These are phyloP conservation scores for Chrysanthemum lavandulifolium DNA, from an alignment of 129 eudicot species.

Conservation along the genomic window DNA sequence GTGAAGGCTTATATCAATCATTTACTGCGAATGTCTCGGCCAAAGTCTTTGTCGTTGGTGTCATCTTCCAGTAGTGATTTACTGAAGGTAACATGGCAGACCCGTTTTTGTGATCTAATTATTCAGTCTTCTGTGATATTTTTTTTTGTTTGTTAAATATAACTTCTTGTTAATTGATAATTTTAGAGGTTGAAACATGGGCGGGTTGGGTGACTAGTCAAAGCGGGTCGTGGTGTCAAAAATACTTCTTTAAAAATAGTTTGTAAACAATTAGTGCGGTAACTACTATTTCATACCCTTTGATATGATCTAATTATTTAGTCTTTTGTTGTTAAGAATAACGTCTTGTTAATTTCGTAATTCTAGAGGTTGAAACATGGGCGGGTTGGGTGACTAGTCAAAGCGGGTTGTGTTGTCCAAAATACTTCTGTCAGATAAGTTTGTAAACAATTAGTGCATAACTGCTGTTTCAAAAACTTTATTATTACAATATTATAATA, in stretches of 20 bases:
- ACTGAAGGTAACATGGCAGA: constrained; percentile 33
- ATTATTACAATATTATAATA: too few relatives aligned
- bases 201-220: too few relatives aligned
- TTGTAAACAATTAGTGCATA: too few relatives aligned
- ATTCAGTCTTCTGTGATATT: not conserved
- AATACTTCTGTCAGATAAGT: too few relatives aligned
- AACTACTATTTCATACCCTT: not conserved
- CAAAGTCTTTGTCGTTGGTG: constrained; percentile 38
- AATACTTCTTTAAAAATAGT: not conserved
- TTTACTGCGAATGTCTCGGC: constrained; percentile 40
- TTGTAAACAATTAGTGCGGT: too few relatives aligned
- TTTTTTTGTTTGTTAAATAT: not conserved
- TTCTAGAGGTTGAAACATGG: not conserved
- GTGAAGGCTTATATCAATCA: constrained; percentile 36
- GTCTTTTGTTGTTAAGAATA: not conserved
- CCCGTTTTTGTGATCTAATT: not conserved
- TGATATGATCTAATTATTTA: not conserved
- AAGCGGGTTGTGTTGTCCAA: too few relatives aligned
- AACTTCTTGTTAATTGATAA: not conserved
- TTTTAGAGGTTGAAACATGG: not conserved
- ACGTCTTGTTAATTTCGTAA: not conserved
- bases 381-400: too few relatives aligned
- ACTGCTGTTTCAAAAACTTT: too few relatives aligned
- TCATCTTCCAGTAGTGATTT: constrained; percentile 48
- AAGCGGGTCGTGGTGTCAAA: too few relatives aligned